Base-by-base conservation (phyloP, 2,329 filamentous ascomycete genomes). In the Stenocarpella maydis region DNA sequence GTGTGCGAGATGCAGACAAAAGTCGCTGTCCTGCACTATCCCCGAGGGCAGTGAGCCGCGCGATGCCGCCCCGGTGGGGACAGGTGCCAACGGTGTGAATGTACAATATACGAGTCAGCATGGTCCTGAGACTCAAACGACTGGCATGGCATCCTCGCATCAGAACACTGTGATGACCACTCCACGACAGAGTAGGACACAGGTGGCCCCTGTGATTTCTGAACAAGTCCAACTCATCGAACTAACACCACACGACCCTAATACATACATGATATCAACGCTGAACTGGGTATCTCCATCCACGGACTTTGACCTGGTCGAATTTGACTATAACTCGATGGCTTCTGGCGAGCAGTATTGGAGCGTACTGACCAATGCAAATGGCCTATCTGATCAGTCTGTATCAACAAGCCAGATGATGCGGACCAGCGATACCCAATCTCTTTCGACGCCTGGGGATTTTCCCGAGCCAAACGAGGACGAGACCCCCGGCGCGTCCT, bases 201-300 rank as follows among this genome's bases (percentile, higher is more conserved):
- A 69, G 14, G 31, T 45, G 5, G 26, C 31, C 15, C 21, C 5
- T 12, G 52, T 67, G 15, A 53, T 61, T 34, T 61, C 66, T n/a
- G 52, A 41, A 15, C 52, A 28, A 15, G 52, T 37, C 26, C 61
- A 69, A 3, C 52, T 37, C 6, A 52, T 60, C 34, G 60, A 53
- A n/a, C 26, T 69, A 9, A 28, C 52, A 24, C 4, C 67, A 15
- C 28, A 50, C 8, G 61, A 69, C 5, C 37, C 21, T 2, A 58
- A 52, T n/a, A 69, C 52, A 8, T 65, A 69, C 31, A 67, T 69
- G 67, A 69, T 69, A 10, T 69, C 67, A 15, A 50, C 67, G 1
- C 15, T 69, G 52, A 69, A 69, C 24, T 69, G 67, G 67, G 43
- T 69, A n/a, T 69, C 67, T 14, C 67, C 67, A 43, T 47, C 61